Percentiles rank a stretch among this genome's conserved stretches.
Conservation (phyloP, 371 early-diverging fungal species). For the Mucor circinelloides region DNA sequence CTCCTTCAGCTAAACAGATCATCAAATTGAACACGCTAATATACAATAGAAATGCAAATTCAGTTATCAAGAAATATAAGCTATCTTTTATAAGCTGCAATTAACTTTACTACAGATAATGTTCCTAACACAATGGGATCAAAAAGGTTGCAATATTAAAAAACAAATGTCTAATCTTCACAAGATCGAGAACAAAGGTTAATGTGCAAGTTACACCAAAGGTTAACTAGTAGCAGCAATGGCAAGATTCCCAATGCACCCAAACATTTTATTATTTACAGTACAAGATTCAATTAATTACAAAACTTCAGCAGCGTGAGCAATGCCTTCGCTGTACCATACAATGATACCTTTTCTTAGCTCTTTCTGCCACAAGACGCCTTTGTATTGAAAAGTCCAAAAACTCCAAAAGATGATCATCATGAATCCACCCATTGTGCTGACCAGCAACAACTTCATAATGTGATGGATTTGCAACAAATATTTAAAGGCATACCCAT, state of each 20-base stretch:
- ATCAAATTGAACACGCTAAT: no score
- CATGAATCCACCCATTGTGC: conserved; percentile 55
- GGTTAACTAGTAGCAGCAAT: not conserved
- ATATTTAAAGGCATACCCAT: conserved; percentile 48
- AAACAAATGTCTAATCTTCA: not conserved
- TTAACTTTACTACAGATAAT: no score
- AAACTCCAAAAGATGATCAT: conserved; percentile 69
- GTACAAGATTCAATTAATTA: conserved; percentile 6
- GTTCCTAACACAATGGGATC: not conserved
- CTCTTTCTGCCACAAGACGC: conserved; percentile 66
- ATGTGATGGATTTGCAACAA: conserved; percentile 44
- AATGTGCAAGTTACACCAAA: not conserved
- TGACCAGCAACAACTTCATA: conserved; percentile 48
- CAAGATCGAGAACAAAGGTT: not conserved
- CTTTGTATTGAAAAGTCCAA: conserved; percentile 71
- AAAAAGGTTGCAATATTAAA: not conserved
- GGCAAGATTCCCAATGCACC: not conserved
- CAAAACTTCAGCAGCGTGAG: conserved; percentile 46
- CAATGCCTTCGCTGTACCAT: conserved; percentile 58
- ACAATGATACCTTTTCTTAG: conserved; percentile 64
- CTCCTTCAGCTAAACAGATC: not conserved
- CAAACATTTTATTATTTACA: not conserved
- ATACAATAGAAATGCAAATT: not conserved
- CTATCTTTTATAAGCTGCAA: no score
- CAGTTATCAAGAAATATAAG: not conserved